Conservation (phyloP, 2,329 filamentous ascomycete species). For the Xylaria sp. region DNA sequence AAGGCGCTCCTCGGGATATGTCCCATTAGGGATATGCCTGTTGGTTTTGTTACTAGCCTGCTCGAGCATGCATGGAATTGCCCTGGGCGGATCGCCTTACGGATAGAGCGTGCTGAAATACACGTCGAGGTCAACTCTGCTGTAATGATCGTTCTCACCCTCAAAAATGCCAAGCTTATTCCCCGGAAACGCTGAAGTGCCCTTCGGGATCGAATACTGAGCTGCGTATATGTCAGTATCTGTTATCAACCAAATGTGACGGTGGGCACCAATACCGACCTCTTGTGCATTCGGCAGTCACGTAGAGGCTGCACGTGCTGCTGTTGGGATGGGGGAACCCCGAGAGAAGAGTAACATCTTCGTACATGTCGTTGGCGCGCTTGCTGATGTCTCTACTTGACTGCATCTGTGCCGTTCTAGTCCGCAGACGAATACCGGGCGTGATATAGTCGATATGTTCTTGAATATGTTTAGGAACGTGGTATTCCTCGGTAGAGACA, state of each 20-base stretch:
- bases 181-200: background rate
- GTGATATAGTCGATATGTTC: conserved; percentile 2
- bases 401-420: conserved; percentile 2
- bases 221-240: background rate
- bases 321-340: background rate
- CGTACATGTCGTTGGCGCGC: conserved; percentile 1
- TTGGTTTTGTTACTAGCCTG: background rate
- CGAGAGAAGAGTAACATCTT: conserved; percentile 2
- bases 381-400: background rate
- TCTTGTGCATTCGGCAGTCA: conserved; percentile 2
- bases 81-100: background rate
- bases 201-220: conserved; percentile 3
- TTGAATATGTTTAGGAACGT: conserved; percentile 1
- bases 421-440: conserved; percentile 1
- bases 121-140: conserved; percentile 1
- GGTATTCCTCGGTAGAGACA: background rate
- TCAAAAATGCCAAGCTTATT: background rate
- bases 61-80: background rate
- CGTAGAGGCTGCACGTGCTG: conserved; percentile 1
- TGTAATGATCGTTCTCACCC: background rate
- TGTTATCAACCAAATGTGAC: background rate
- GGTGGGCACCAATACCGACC: background rate
- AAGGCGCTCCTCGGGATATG: conserved; percentile 3
- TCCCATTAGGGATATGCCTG: conserved; percentile 3
- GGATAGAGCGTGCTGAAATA: conserved; percentile 1